Percentiles rank a stretch among this genome's conserved stretches.
Evolutionary conservation across 805 yeast genomes (phyloP).

Genomic region (Starmerella roubikii): DNA sequence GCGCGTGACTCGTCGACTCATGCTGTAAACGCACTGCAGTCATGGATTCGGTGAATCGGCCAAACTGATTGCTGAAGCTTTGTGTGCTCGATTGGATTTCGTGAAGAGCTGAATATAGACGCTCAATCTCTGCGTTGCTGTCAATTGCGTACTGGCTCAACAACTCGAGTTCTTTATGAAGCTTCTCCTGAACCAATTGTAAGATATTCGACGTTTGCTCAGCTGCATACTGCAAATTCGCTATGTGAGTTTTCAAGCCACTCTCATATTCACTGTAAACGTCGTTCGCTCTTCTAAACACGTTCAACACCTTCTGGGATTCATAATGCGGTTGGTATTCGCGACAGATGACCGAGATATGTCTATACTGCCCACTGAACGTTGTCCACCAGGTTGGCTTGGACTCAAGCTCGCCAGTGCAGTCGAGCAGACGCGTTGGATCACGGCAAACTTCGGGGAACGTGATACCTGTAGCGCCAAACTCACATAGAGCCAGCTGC

Average conservation of each 20-base stretch:
- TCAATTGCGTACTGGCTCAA: no score
- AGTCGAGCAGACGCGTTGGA: slow-evolving; percentile 1
- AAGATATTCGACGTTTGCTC: no score
- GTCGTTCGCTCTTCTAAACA: slow-evolving; percentile 9
- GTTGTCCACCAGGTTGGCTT: slow-evolving; percentile 56
- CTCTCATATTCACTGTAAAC: no score
- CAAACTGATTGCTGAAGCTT: no score
- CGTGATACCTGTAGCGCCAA: slow-evolving; percentile 20
- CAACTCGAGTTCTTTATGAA: no score
- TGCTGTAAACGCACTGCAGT: slow-evolving; percentile 1
- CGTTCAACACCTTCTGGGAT: slow-evolving; percentile 4
- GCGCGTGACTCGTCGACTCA: not conserved
- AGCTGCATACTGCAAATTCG: no score
- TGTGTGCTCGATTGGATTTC: no score
- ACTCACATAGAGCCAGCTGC: slow-evolving; percentile 24
- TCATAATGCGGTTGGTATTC: slow-evolving; percentile 20
- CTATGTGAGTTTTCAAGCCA: no score
- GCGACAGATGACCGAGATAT: slow-evolving; percentile 38
- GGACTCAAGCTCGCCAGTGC: slow-evolving; percentile 22
- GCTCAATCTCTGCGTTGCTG: no score
- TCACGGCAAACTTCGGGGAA: slow-evolving; percentile 21
- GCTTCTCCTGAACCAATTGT: no score
- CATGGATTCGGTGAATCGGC: not conserved
- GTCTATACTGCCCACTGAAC: slow-evolving; percentile 50
- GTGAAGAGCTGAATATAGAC: no score